Base-by-base conservation (phyloP, 352 stramenopile species). In the Globisporangium heterothallicum region DNA sequence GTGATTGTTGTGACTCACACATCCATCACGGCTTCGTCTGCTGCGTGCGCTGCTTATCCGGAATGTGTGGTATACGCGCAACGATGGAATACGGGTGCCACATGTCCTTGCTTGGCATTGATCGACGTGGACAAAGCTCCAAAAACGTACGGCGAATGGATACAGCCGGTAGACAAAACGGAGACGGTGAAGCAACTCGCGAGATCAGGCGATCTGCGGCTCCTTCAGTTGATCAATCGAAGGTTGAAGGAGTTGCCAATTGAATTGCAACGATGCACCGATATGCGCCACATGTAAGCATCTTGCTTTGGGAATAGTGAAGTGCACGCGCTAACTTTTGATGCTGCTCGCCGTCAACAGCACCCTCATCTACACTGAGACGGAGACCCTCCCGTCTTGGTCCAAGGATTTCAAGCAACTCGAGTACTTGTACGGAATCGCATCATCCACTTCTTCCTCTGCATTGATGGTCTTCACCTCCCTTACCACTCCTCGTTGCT, bases 171-270 rank as follows among this genome's bases (percentile, higher is more conserved):
- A 22, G 59, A 72, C 44, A 53, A 59, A 21, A 61, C 43, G 2
- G 38, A 48, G 1, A 53, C 49, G 19, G 59, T 68, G 5, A 42
- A 42, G 4, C 30, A 43, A 16, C 35, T 69, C 16, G 54, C 63
- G 10, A n/a, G 12, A 18, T 46, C 55, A 42, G 63, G 63, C 30
- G 30, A 45, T 6, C 44, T 70, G 3, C 43, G 53, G 26, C 38
- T 43, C 6, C 34, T 70, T 6, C 63, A 70, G 18, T 30, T 70
- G 0, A 64, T 70, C 32, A 70, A 70, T 35, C 63, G 59, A 1
- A 45, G 58, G 27, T 40, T 70, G 1, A 12, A 19, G 13, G 24
- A 24, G 6, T 64, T 50, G 50, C 63, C 63, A 6, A 51, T 67
- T 0, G 63, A 70, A 22, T 44, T 70, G 25, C 53, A 38, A 38